Conservation (phyloP, 2,329 filamentous ascomycete genomes). For the Mariannaea sp. region DNA sequence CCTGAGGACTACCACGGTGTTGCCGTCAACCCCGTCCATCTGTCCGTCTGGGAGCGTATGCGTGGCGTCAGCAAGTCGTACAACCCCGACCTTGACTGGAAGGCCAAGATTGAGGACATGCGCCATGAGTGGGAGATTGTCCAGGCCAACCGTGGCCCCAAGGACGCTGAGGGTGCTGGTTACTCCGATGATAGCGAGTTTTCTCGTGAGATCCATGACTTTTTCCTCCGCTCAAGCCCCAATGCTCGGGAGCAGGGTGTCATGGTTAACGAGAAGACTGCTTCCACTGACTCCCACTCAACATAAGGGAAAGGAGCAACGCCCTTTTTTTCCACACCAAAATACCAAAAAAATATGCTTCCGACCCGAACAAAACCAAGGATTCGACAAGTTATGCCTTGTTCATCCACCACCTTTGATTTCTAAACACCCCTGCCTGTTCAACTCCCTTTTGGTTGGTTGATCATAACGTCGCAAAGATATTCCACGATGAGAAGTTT, state of each 20-base stretch:
- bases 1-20: conserved; percentile 89
- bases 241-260: conserved; percentile 32
- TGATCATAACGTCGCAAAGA: conserved; percentile 1
- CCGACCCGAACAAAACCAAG: no score
- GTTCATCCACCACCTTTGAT: no score
- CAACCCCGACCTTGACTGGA: conserved; percentile 80
- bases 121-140: conserved; percentile 63
- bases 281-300: conserved; percentile 27
- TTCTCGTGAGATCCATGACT: conserved; percentile 58
- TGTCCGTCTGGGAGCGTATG: conserved; percentile 86
- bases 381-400: no score
- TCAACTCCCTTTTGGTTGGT: no score
- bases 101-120: conserved; percentile 85
- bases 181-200: conserved; percentile 55
- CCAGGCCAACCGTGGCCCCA: conserved; percentile 52
- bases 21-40: conserved; percentile 85
- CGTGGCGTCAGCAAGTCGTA: conserved; percentile 81
- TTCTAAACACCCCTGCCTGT: no score
- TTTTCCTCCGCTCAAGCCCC: conserved; percentile 54
- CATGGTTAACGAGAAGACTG: conserved; percentile 38
- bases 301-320: conserved; percentile 16
- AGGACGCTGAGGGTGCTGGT: conserved; percentile 50
- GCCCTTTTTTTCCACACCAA: background rate
- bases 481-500: conserved; percentile 18
- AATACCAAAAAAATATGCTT: background rate